phyloP scores from a whole-genome alignment of 805 yeast species.

The Candida maesae region DNA sequence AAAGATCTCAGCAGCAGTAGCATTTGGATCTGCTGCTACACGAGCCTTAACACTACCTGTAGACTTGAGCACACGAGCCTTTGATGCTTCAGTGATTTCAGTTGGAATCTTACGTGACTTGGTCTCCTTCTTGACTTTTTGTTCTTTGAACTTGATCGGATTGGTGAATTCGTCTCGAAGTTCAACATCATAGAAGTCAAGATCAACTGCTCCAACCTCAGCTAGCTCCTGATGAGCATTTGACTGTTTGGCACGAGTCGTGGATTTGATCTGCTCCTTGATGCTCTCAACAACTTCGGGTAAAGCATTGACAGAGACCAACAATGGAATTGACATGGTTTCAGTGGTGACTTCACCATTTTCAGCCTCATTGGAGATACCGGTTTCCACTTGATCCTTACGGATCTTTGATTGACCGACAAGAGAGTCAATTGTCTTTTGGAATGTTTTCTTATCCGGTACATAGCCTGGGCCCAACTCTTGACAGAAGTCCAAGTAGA shows the following conservation, averaged over 20 bases:
- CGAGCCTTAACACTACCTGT: slow-evolving; percentile 5
- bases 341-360: background rate
- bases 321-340: slow-evolving; percentile 12
- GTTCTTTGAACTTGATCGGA: background rate
- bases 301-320: slow-evolving; percentile 25
- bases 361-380: slow-evolving; percentile 17
- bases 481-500: slow-evolving; percentile 32
- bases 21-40: slow-evolving; percentile 9
- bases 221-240: slow-evolving; percentile 4
- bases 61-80: background rate
- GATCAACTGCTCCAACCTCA: slow-evolving; percentile 19
- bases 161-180: slow-evolving; percentile 18
- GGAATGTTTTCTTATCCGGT: slow-evolving; percentile 53
- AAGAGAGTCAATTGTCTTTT: slow-evolving; percentile 39
- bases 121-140: background rate
- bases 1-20: slow-evolving; percentile 10
- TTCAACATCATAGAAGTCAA: slow-evolving; percentile 27
- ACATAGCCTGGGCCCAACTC: slow-evolving; percentile 33
- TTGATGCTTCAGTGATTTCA: slow-evolving; percentile 4
- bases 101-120: background rate
- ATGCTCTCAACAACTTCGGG: slow-evolving; percentile 4
- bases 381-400: slow-evolving; percentile 21
- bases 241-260: background rate
- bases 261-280: background rate
- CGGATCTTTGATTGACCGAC: slow-evolving; percentile 29